Evolutionary conservation across 2,329 filamentous ascomycete species (phyloP).

Genomic region (Albophoma yamanashiensis): DNA sequence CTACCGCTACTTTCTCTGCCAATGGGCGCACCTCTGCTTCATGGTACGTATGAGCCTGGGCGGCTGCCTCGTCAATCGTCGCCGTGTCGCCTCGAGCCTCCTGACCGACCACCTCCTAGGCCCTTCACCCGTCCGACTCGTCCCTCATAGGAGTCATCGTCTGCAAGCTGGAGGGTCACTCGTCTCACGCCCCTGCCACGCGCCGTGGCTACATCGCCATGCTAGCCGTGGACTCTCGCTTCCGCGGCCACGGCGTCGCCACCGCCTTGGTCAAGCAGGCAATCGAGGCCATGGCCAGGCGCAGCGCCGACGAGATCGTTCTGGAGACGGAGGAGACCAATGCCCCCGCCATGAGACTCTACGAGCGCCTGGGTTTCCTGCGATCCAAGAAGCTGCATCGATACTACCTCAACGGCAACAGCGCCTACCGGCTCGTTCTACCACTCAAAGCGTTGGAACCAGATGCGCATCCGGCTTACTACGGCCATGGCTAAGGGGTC

Average conservation of each 20-base stretch:
- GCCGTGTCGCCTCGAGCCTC: background rate
- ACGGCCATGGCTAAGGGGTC: slow-evolving; percentile 16
- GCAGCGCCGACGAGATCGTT: slow-evolving; percentile 85
- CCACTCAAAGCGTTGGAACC: slow-evolving; percentile 52
- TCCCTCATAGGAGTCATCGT: slow-evolving; percentile 82
- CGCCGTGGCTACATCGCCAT: slow-evolving; percentile 95
- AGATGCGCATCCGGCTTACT: slow-evolving; percentile 24
- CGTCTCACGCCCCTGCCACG: slow-evolving; percentile 62
- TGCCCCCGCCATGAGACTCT: slow-evolving; percentile 77
- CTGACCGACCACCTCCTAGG: slow-evolving; percentile 26
- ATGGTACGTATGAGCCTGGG: slow-evolving; percentile 47
- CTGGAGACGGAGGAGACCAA: slow-evolving; percentile 96
- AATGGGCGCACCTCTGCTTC: slow-evolving; percentile 97
- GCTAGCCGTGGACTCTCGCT: slow-evolving; percentile 77
- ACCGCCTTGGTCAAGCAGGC: slow-evolving; percentile 81
- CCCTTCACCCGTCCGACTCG: slow-evolving; percentile 46
- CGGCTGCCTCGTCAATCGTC: too few relatives aligned
- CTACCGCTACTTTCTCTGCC: slow-evolving; percentile 93
- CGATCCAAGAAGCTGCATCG: slow-evolving; percentile 86
- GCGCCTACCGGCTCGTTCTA: slow-evolving; percentile 79
- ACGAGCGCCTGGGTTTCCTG: slow-evolving; percentile 85
- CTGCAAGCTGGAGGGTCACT: slow-evolving; percentile 86
- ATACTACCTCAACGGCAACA: slow-evolving; percentile 95
- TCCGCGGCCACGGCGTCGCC: slow-evolving; percentile 77
- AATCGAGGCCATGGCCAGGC: slow-evolving; percentile 79